These are phyloP conservation scores for Arabidopsis arenosa DNA, from an alignment of 345 rosid genomes.

Conservation along the genomic window DNA sequence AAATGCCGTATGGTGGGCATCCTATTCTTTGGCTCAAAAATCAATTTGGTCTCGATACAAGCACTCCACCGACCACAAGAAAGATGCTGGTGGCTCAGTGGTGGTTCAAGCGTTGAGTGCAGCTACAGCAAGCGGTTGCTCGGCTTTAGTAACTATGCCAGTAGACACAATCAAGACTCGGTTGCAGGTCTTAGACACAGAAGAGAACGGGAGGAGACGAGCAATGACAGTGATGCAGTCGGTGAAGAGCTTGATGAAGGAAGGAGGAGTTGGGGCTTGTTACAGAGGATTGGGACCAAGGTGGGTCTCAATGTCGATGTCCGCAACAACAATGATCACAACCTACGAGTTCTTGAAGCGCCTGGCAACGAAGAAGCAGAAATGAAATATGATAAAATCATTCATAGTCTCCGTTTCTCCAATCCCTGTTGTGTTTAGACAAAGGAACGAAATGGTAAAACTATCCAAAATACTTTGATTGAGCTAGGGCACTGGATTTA, in stretches of 20 bases:
- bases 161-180: constrained; percentile 87
- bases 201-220: constrained; percentile 64
- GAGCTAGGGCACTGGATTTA: too few relatives aligned
- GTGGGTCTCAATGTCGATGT: constrained; percentile 92
- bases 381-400: constrained; percentile 13
- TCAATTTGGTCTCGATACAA: constrained; percentile 68
- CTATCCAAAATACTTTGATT: constrained; percentile 27
- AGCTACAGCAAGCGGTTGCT: constrained; percentile 79
- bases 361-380: constrained; percentile 66
- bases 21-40: constrained; percentile 72
- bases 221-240: constrained; percentile 69
- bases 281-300: constrained; percentile 92
- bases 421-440: background rate
- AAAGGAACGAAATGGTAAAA: constrained; percentile 13
- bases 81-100: constrained; percentile 48
- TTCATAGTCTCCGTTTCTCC: constrained; percentile 1
- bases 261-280: constrained; percentile 82
- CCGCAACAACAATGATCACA: constrained; percentile 89
- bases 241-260: constrained; percentile 61
- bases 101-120: constrained; percentile 79
- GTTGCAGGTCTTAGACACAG: constrained; percentile 78
- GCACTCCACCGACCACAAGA: constrained; percentile 39
- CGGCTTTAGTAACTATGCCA: constrained; percentile 84
- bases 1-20: constrained; percentile 89
- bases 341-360: constrained; percentile 86